Evolutionary conservation across 805 yeast genomes (phyloP).

Genomic region (Pichia exigua): DNA sequence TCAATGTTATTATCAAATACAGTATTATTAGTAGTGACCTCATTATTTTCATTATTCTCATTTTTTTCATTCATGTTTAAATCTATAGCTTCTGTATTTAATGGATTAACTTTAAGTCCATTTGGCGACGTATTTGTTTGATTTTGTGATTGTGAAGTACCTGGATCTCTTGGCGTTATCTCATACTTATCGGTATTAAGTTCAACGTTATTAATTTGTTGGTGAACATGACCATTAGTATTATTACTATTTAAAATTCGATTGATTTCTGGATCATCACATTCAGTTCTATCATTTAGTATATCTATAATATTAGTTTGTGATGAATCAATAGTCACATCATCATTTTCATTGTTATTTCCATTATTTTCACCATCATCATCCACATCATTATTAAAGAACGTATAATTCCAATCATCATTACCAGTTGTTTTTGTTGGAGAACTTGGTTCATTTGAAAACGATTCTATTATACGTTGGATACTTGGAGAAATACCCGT

Average conservation of each 20-base stretch:
- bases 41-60: background rate
- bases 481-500: slow-evolving; percentile 29
- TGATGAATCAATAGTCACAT: background rate
- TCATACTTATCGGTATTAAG: slow-evolving; percentile 15
- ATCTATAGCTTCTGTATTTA: background rate
- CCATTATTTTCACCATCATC: background rate
- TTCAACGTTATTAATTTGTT: background rate
- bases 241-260: slow-evolving; percentile 14
- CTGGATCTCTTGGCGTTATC: slow-evolving; percentile 26
- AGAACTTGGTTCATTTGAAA: slow-evolving; percentile 23
- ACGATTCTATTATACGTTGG: slow-evolving; percentile 28
- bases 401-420: slow-evolving; percentile 25
- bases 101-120: background rate
- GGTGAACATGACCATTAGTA: background rate
- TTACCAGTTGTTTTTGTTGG: slow-evolving; percentile 20
- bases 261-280: slow-evolving; percentile 21
- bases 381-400: slow-evolving; percentile 14
- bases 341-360: background rate
- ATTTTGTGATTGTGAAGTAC: slow-evolving; percentile 21
- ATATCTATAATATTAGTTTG: background rate
- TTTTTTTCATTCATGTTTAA: background rate
- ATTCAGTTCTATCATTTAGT: slow-evolving; percentile 1
- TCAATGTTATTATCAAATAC: background rate
- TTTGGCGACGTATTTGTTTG: slow-evolving; percentile 12
- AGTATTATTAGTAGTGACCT: background rate